These are phyloP conservation scores for sunflower (Helianthus annuus) DNA, from an alignment of 129 eudicot genomes.

Conservation along the genomic window DNA sequence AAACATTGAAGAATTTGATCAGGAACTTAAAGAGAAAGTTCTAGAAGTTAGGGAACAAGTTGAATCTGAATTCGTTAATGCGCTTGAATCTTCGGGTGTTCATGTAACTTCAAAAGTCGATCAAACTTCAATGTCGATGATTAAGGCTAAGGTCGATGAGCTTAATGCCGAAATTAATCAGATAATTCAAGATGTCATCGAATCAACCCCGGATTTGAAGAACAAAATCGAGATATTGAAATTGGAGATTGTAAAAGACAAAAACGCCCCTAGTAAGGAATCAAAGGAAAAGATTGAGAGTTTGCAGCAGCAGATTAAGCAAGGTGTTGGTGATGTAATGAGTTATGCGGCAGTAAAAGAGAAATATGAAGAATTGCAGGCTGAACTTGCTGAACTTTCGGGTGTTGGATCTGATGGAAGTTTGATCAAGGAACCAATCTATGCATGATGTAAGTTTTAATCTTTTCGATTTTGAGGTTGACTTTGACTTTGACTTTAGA, in stretches of 20 bases:
- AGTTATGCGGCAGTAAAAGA: slow-evolving; percentile 49
- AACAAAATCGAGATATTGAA: slow-evolving; percentile 59
- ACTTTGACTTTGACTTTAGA: slow-evolving; percentile 8
- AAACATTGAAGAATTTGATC: slow-evolving; percentile 33
- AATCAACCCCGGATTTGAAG: slow-evolving; percentile 60
- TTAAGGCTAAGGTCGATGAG: slow-evolving; percentile 47
- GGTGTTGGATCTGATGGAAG: slow-evolving; percentile 47
- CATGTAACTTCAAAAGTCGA: slow-evolving; percentile 39
- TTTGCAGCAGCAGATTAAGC: slow-evolving; percentile 55
- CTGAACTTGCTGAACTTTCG: slow-evolving; percentile 52
- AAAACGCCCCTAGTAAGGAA: slow-evolving; percentile 49
- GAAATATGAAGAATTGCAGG: slow-evolving; percentile 49
- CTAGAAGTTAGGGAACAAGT: slow-evolving; percentile 50
- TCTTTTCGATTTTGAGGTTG: background rate
- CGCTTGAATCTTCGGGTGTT: slow-evolving; percentile 54
- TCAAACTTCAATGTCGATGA: slow-evolving; percentile 26
- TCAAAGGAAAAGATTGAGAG: slow-evolving; percentile 57
- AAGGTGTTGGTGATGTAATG: slow-evolving; percentile 55
- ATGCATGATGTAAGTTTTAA: slow-evolving; percentile 30
- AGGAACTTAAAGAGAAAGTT: slow-evolving; percentile 52
- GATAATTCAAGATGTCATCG: slow-evolving; percentile 51
- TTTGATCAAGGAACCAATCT: slow-evolving; percentile 31
- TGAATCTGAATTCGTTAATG: slow-evolving; percentile 46
- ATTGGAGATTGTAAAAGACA: slow-evolving; percentile 47
- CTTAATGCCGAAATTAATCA: slow-evolving; percentile 49